Evolutionary conservation across 2,329 filamentous ascomycete genomes (phyloP).

Genomic region (Alternaria longipes): DNA sequence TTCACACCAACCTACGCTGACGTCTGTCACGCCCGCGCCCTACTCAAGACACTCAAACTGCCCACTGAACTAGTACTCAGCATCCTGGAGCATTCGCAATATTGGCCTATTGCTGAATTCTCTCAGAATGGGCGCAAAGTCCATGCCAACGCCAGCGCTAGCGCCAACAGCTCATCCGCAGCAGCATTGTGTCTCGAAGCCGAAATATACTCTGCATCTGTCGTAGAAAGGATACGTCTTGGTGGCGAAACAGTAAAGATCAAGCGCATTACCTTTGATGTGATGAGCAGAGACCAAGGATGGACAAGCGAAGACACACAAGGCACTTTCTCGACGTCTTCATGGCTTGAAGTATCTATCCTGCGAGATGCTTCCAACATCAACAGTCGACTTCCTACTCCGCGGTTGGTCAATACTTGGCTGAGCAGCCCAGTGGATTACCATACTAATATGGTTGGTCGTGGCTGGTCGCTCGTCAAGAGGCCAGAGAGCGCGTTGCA

Average conservation of each 20-base stretch:
- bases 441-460: conserved; percentile 11
- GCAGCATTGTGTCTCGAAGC: conserved; percentile 31
- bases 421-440: conserved; percentile 11
- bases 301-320: conserved; percentile 41
- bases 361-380: conserved; percentile 25
- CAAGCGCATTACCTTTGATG: conserved; percentile 35
- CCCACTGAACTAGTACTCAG: conserved; percentile 44
- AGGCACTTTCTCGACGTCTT: conserved; percentile 41
- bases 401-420: conserved; percentile 10
- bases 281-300: conserved; percentile 43
- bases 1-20: conserved; percentile 33
- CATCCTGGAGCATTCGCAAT: conserved; percentile 39
- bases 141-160: conserved; percentile 13
- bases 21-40: conserved; percentile 32
- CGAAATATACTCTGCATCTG: conserved; percentile 20
- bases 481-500: conserved; percentile 27
- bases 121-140: not conserved
- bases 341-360: conserved; percentile 47
- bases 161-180: conserved; percentile 6
- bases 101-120: conserved; percentile 27
- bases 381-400: conserved; percentile 9
- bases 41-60: conserved; percentile 33
- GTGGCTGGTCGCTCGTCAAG: conserved; percentile 29
- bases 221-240: conserved; percentile 7
- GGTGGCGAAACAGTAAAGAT: conserved; percentile 29